Percentiles rank a stretch among this genome's conserved stretches.
Evolutionary conservation across 2,329 filamentous ascomycete genomes (phyloP).

Genomic region (Fusarium nodosum): DNA sequence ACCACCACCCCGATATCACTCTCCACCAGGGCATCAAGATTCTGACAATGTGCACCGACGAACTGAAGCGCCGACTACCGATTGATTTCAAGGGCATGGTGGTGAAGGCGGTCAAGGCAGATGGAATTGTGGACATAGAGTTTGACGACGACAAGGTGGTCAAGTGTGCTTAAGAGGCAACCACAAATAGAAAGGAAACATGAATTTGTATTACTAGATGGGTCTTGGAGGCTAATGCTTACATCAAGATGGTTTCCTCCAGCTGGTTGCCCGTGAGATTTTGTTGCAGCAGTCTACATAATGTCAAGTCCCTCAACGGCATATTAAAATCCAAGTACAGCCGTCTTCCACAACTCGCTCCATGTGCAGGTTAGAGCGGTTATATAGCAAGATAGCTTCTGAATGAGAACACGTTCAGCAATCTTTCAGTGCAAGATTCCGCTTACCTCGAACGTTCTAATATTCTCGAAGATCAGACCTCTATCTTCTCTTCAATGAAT

Average conservation of each 20-base stretch:
- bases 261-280: slow-evolving; percentile 1
- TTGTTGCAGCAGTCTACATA: neutral
- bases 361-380: neutral
- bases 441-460: no score
- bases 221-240: slow-evolving; percentile 45
- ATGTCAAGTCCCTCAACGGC: neutral
- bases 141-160: slow-evolving; percentile 86
- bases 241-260: slow-evolving; percentile 47
- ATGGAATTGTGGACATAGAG: slow-evolving; percentile 87
- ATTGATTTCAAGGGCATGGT: slow-evolving; percentile 98
- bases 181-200: slow-evolving; percentile 41
- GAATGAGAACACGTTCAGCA: neutral
- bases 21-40: slow-evolving; percentile 93
- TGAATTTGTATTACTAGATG: slow-evolving; percentile 57
- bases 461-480: neutral
- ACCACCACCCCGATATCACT: slow-evolving; percentile 94
- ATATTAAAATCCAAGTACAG: neutral
- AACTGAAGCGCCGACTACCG: slow-evolving; percentile 95
- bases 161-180: slow-evolving; percentile 65
- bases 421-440: neutral
- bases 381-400: neutral
- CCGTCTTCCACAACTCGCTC: neutral
- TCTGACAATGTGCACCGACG: slow-evolving; percentile 93
- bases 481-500: neutral
- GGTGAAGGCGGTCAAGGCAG: slow-evolving; percentile 95